Base-by-base conservation (phyloP, 371 early-diverging fungal genomes). In the Mucor irregularis region DNA sequence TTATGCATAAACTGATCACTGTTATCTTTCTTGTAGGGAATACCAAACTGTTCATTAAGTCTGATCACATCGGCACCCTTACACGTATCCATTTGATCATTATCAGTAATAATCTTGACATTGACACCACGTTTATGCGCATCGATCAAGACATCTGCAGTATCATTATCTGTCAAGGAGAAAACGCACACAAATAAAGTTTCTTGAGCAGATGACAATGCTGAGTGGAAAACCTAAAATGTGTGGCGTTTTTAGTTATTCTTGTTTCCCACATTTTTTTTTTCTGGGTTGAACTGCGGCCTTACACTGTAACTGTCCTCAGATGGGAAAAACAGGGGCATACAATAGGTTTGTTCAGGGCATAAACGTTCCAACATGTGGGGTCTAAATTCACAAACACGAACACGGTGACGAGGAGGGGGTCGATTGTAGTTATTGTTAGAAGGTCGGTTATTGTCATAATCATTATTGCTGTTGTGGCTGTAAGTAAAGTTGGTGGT, bases 1-100 rank as follows among this genome's bases (percentile, higher is more conserved):
- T 85, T 79, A 53, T 87, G 87, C 87, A 87, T 87, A 42, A 81
- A 76, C 56, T 68, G 69, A 1, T 68, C 67, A 33, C 76, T 78
- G 24, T 66, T 51, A 57, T 81, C 81, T 8, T 54, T 51, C 48
- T 73, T 74, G 48, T 53, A 56, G 13, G 76, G 74, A 44, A 87
- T 85, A 37, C 68, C 75, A 44, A 64, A 59, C 25, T 79, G 63
- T 8, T 80, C 72, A 13, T 65, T 42, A 14, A 87, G 51, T 10
- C 76, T 62, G 51, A 59, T 33, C 11, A 80, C 73, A 61, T 87
- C 87, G 26, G 75, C 73, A 34, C 87, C 67, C 58, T 71, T 73
- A 11, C 42, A 22, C 29, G 50, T 53, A 40, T 71, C 62, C 62
- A 79, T 64, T 66, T 87, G 86, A 26, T 82, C 86, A 63, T 87